Evolutionary conservation across 1,284 basidiomycete species (phyloP).

Genomic region (Hemileia vastatrix): DNA sequence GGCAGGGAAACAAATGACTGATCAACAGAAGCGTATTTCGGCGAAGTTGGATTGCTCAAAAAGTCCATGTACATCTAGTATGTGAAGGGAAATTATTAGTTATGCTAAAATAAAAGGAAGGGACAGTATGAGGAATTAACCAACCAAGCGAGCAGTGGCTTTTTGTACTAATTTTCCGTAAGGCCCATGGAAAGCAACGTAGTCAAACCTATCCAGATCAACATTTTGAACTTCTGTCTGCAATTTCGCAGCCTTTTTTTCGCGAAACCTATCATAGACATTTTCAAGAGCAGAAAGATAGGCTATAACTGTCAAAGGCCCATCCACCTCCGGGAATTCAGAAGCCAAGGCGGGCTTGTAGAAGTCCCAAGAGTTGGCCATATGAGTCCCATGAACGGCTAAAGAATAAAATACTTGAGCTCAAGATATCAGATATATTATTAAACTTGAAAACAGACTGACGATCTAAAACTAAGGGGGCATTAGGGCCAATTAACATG

Average conservation of each 20-base stretch:
- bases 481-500: slow-evolving; percentile 89
- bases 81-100: background rate
- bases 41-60: slow-evolving; percentile 61
- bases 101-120: slow-evolving; percentile 1
- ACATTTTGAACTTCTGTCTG: slow-evolving; percentile 28
- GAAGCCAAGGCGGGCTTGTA: slow-evolving; percentile 90
- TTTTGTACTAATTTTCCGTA: slow-evolving; percentile 99
- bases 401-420: slow-evolving; percentile 13
- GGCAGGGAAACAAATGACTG: slow-evolving; percentile 59
- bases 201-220: slow-evolving; percentile 46
- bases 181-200: slow-evolving; percentile 52
- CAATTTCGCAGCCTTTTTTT: slow-evolving; percentile 61
- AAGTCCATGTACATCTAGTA: slow-evolving; percentile 73
- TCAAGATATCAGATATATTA: background rate
- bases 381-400: slow-evolving; percentile 95
- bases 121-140: slow-evolving; percentile 19
- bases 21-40: slow-evolving; percentile 62
- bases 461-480: slow-evolving; percentile 91
- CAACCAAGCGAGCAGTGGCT: slow-evolving; percentile 74
- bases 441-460: slow-evolving; percentile 46
- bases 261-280: slow-evolving; percentile 75
- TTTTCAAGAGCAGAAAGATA: slow-evolving; percentile 90
- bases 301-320: slow-evolving; percentile 87
- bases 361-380: slow-evolving; percentile 96
- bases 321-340: slow-evolving; percentile 94